These are phyloP conservation scores for Schwanniomyces polymorphus DNA, from an alignment of 805 yeast genomes.

Conservation along the genomic window DNA sequence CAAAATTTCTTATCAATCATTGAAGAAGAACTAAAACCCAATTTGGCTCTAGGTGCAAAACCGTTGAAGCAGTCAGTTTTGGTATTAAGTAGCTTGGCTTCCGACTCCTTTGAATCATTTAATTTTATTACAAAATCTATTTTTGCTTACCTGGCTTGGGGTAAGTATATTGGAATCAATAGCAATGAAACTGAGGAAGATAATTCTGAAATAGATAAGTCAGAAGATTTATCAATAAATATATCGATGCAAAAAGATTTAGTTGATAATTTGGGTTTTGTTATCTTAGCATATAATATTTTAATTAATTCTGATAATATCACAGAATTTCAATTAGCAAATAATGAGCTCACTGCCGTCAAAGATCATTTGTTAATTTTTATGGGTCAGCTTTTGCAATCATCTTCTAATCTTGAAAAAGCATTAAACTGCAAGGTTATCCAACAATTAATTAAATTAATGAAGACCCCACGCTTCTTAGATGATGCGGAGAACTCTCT, in stretches of 20 bases:
- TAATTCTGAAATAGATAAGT: slow-evolving; percentile 14
- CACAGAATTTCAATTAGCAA: slow-evolving; percentile 9
- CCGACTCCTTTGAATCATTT: slow-evolving; percentile 46
- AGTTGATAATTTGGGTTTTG: slow-evolving; percentile 59
- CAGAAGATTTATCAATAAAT: slow-evolving; percentile 35
- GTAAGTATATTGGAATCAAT: slow-evolving; percentile 31
- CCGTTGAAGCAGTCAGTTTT: slow-evolving; percentile 62
- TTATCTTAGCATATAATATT: slow-evolving; percentile 48
- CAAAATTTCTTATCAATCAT: slow-evolving; percentile 37
- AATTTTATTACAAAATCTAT: slow-evolving; percentile 42
- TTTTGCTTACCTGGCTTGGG: slow-evolving; percentile 43
- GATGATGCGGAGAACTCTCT: slow-evolving; percentile 56
- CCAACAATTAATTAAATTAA: slow-evolving; percentile 59
- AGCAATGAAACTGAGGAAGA: slow-evolving; percentile 6
- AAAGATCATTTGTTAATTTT: slow-evolving; percentile 70
- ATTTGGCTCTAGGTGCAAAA: slow-evolving; percentile 52
- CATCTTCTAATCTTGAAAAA: slow-evolving; percentile 66
- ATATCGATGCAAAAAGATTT: slow-evolving; percentile 59
- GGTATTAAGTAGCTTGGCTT: slow-evolving; percentile 55
- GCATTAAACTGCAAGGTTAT: slow-evolving; percentile 67
- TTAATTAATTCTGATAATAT: slow-evolving; percentile 9
- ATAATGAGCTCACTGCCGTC: slow-evolving; percentile 41
- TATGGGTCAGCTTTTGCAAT: slow-evolving; percentile 67
- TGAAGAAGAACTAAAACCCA: slow-evolving; percentile 51
- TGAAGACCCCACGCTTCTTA: slow-evolving; percentile 51